Base-by-base conservation (phyloP, 345 rosid genomes). In the Laguncularia racemosa region DNA sequence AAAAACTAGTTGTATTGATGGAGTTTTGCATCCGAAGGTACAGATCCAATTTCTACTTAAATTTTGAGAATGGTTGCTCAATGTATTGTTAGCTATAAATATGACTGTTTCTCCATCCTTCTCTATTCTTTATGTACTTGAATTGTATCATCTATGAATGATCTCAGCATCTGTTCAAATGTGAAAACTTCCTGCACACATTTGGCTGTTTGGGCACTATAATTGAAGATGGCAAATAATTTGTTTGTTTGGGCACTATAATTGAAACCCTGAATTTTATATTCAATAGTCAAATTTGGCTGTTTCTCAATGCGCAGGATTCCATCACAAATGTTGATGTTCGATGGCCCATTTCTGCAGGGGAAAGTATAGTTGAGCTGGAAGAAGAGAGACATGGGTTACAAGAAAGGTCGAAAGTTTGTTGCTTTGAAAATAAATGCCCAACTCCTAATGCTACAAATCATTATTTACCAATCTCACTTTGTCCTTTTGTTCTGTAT, bases 21-120 rank as follows among this genome's bases (percentile, higher is more conserved):
- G 19, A 4, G 21, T 9, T 26, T 60, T 66, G 12, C 13, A 48
- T 55, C 46, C 61, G 33, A 61, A 33, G 69, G 85, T 76, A 73
- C 21, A 43, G 28, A 20, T 45, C 20, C 50, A 33, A 10, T 33
- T 33, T 33, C 40, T 13, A n/a, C 9, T 14, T 57, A 23, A n/a
- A n/a, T 51, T 16, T 46, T 46, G n/a, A n/a, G 28, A 43, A 44
- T 21, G 40, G 17, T 47, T 59, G 16, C 7, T 33, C 40, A 33
- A 9, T 33, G 40, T 33, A 33, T 33, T 16, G 46, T 46, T 55
- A 46, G 45, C 12, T 55, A n/a, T 2, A 53, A 55, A n/a, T 55
- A 12, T 55, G 6, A 10, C 40, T 33, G 7, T 33, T 33, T 33
- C 9, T 33, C 40, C 40, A 33, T 33, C 40, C 0, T 33, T 54